Evolutionary conservation across 1,284 basidiomycete genomes (phyloP).

Genomic region (Termitomyces sp.): DNA sequence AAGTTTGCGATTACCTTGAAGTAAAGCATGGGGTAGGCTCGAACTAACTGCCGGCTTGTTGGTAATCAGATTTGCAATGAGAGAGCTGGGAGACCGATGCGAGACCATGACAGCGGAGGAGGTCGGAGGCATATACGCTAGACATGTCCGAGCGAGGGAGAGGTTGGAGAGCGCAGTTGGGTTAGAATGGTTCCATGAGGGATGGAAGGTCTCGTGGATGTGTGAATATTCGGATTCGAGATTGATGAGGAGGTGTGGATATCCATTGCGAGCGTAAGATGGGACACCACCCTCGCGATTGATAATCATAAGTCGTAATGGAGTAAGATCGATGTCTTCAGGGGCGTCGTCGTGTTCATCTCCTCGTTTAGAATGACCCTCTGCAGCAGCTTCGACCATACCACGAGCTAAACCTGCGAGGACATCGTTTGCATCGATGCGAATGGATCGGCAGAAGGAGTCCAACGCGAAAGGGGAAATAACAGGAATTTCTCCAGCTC

Average conservation of each 20-base stretch:
- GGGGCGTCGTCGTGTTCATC: conserved; percentile 30
- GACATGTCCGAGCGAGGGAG: conserved; percentile 81
- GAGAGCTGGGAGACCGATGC: conserved; percentile 90
- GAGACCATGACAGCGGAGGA: conserved; percentile 96
- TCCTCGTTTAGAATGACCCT: conserved; percentile 30
- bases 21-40: conserved; percentile 87
- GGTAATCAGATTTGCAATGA: conserved; percentile 97
- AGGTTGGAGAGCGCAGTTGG: conserved; percentile 89
- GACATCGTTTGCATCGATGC: conserved; percentile 88
- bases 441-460: conserved; percentile 81
- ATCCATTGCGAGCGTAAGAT: conserved; percentile 91
- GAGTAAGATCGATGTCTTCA: conserved; percentile 73
- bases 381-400: conserved; percentile 67
- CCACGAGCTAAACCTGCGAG: conserved; percentile 84
- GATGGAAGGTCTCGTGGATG: conserved; percentile 83
- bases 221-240: conserved; percentile 83
- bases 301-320: conserved; percentile 95
- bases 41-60: conserved; percentile 97
- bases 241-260: conserved; percentile 96
- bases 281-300: conserved; percentile 96
- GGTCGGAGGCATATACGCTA: conserved; percentile 88
- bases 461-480: conserved; percentile 93
- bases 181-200: conserved; percentile 73
- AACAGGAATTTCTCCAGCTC: conserved; percentile 93
- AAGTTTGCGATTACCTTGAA: conserved; percentile 80